A percentile compares a stretch with the other conserved stretches of the same genome.
These are phyloP conservation scores for Amanita brunnescens DNA, from an alignment of 768 basidiomycete species.

Conservation along the genomic window DNA sequence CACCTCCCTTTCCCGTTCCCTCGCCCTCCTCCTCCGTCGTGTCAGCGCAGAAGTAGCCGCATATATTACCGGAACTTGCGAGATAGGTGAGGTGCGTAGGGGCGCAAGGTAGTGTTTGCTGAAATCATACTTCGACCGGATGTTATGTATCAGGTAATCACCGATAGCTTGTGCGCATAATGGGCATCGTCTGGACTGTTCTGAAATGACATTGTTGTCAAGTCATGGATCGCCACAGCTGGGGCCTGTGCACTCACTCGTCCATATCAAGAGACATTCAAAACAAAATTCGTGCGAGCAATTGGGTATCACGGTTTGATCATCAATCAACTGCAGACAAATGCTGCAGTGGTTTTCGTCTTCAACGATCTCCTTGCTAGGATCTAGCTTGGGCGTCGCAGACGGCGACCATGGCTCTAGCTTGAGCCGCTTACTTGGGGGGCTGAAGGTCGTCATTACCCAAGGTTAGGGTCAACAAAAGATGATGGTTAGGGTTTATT, in stretches of 20 bases:
- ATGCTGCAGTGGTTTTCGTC: conserved; percentile 72
- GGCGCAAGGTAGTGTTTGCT: conserved; percentile 74
- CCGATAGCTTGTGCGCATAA: conserved; percentile 63
- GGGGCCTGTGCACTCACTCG: conserved; percentile 40
- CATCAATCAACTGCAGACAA: conserved; percentile 68
- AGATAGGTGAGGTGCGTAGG: conserved; percentile 41
- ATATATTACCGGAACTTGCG: conserved; percentile 18
- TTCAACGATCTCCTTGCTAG: conserved; percentile 23
- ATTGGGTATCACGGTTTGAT: conserved; percentile 72
- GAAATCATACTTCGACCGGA: conserved; percentile 73
- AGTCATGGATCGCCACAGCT: neutral
- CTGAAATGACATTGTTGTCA: conserved; percentile 23
- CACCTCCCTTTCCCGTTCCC: conserved; percentile 44
- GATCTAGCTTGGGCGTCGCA: conserved; percentile 7
- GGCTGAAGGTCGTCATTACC: conserved; percentile 16
- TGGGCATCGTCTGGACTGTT: conserved; percentile 73
- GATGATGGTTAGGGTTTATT: neutral
- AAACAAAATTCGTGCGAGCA: conserved; percentile 96
- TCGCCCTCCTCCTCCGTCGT: conserved; percentile 28
- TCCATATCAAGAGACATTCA: conserved; percentile 82
- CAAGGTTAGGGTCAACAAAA: neutral
- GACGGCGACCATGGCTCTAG: conserved; percentile 17
- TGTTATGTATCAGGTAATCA: conserved; percentile 69
- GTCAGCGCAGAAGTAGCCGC: conserved; percentile 14
- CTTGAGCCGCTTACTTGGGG: conserved; percentile 31